These are phyloP conservation scores for Herpetomonas samuelpessoai DNA, from an alignment of 208 protist species.

Conservation along the genomic window DNA sequence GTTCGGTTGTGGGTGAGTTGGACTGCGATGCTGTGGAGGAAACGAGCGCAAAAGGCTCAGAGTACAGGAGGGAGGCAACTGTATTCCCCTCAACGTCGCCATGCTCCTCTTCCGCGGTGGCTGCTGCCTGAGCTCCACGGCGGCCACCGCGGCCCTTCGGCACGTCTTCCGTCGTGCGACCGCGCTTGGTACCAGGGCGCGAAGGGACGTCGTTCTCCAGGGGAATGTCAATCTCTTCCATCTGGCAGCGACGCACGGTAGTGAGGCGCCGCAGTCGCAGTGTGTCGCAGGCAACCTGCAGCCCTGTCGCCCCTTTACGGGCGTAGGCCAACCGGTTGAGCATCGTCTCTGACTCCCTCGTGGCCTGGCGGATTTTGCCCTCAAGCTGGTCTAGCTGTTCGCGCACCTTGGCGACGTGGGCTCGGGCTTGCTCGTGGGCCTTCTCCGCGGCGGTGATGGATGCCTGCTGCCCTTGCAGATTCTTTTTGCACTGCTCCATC, in stretches of 20 bases:
- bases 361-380: constrained; percentile 50
- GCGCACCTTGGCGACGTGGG: constrained; percentile 27
- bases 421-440: constrained; percentile 32
- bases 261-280: constrained; percentile 72
- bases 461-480: constrained; percentile 48
- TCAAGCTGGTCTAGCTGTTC: constrained; percentile 56
- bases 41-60: constrained; percentile 53
- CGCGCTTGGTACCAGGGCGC: constrained; percentile 46
- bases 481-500: constrained; percentile 53
- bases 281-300: constrained; percentile 81
- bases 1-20: constrained; percentile 3
- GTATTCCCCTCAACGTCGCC: not conserved
- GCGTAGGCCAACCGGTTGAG: constrained; percentile 54
- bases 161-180: constrained; percentile 18
- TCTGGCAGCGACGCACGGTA: constrained; percentile 77
- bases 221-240: constrained; percentile 82
- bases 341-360: constrained; percentile 49
- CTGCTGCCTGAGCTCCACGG: not conserved
- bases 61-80: constrained; percentile 19
- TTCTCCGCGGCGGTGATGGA: constrained; percentile 54
- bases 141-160: not conserved
- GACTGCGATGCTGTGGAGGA: constrained; percentile 3
- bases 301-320: constrained; percentile 51
- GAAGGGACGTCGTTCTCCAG: constrained; percentile 29
- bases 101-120: not conserved